Conservation (phyloP, 2,329 filamentous ascomycete genomes). For the Colletotrichum sojae region DNA sequence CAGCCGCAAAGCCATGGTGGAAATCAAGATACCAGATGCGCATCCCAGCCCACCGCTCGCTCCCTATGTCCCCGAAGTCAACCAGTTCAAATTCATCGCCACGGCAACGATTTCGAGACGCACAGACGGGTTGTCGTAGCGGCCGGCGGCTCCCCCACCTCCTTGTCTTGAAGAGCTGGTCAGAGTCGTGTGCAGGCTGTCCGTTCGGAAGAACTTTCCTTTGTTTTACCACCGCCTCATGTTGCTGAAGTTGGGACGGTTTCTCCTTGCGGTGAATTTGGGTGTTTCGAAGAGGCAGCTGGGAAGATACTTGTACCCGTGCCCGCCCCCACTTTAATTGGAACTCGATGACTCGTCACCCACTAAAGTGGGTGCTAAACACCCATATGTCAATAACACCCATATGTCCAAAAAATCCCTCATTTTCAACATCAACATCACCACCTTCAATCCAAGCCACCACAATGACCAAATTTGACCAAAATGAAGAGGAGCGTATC, state of each 20-base stretch:
- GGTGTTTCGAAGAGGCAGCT: neutral
- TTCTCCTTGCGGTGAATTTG: neutral
- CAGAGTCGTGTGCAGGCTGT: neutral
- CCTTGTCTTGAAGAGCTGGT: neutral
- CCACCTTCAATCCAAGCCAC: too few species aligned
- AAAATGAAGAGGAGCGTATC: too few species aligned
- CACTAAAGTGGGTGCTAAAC: too few species aligned
- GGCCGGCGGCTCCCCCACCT: neutral
- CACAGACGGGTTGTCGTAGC: conserved; percentile 37
- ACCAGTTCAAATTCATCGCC: conserved; percentile 39
- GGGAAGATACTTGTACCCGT: neutral
- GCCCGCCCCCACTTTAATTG: too few species aligned
- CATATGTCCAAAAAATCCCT: too few species aligned
- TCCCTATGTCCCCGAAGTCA: conserved; percentile 28
- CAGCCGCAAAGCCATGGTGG: conserved; percentile 31
- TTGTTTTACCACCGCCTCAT: conserved; percentile 34
- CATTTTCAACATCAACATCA: too few species aligned
- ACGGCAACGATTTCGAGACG: conserved; percentile 38
- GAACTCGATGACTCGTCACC: too few species aligned
- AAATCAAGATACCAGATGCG: conserved; percentile 27
- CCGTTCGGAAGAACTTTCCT: conserved; percentile 16
- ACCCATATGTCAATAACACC: too few species aligned
- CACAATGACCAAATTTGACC: too few species aligned
- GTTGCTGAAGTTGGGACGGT: conserved; percentile 16
- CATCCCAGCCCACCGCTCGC: conserved; percentile 27